Evolutionary conservation across 306 rosid genomes (phyloP).

Genomic region (Quercus suber): DNA sequence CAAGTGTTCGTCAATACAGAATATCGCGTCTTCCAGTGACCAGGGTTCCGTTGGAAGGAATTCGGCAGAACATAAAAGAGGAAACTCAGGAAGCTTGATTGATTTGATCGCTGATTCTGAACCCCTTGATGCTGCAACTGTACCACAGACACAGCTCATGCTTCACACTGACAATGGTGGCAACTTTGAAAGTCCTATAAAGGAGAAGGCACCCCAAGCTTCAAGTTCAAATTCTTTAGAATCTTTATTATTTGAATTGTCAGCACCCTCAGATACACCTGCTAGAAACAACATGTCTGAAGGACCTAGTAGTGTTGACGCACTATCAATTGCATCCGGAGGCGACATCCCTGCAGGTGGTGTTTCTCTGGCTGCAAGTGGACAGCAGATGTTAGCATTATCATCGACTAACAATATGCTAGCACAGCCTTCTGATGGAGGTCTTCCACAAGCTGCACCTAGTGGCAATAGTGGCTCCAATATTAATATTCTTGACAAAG

Average conservation of each 20-base stretch:
- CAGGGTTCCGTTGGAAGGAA: constrained; percentile 26
- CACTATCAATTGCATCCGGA: constrained; percentile 25
- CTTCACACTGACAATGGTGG: constrained; percentile 26
- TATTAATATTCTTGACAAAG: constrained; percentile 18
- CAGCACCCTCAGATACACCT: constrained; percentile 37
- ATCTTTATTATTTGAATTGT: constrained; percentile 55
- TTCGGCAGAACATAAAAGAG: constrained; percentile 20
- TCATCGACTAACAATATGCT: constrained; percentile 19
- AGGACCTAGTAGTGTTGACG: constrained; percentile 19
- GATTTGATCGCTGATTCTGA: constrained; percentile 34
- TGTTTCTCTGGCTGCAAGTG: constrained; percentile 30
- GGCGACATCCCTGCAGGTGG: constrained; percentile 21
- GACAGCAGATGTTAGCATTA: constrained; percentile 21
- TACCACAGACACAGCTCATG: constrained; percentile 30
- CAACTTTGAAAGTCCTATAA: constrained; percentile 35
- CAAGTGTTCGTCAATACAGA: constrained; percentile 17
- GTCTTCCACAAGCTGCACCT: constrained; percentile 21
- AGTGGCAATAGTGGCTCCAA: neutral
- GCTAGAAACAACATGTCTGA: constrained; percentile 17
- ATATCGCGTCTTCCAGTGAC: constrained; percentile 27
- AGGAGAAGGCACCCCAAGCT: constrained; percentile 30
- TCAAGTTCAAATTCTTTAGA: constrained; percentile 39
- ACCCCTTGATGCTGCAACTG: constrained; percentile 23
- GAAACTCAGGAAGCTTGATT: constrained; percentile 33
- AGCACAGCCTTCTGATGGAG: constrained; percentile 31